Percentiles rank a stretch among this genome's conserved stretches.
These are phyloP conservation scores for Exophiala sp. DNA, from an alignment of 2,329 filamentous ascomycete genomes.

Conservation along the genomic window DNA sequence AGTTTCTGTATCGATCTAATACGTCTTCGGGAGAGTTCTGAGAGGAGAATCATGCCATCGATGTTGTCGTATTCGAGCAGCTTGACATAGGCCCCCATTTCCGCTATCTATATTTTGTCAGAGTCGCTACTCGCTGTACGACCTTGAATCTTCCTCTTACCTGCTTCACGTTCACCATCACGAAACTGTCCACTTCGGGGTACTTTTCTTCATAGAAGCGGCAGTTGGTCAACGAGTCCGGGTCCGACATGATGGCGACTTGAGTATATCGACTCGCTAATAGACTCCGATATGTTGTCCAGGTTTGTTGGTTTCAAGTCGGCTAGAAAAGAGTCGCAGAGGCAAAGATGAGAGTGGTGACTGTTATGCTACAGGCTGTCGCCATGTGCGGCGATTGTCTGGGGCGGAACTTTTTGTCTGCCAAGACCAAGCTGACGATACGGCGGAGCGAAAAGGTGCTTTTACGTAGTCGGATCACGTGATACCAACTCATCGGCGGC, in stretches of 20 bases:
- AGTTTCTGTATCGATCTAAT: slow-evolving; percentile 99
- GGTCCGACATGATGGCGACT: slow-evolving; percentile 27
- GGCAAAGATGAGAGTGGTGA: slow-evolving; percentile 24
- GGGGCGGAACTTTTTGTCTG: slow-evolving; percentile 7
- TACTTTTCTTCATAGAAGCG: slow-evolving; percentile 98
- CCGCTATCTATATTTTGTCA: slow-evolving; percentile 65
- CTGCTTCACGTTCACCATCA: slow-evolving; percentile 99
- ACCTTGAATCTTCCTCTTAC: slow-evolving; percentile 41
- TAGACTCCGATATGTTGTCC: not conserved
- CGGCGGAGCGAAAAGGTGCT: not conserved
- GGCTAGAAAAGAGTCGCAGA: slow-evolving; percentile 60
- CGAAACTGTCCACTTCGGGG: slow-evolving; percentile 97
- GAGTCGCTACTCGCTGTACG: slow-evolving; percentile 9
- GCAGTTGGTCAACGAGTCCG: slow-evolving; percentile 81
- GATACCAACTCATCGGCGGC: not conserved
- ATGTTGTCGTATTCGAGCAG: slow-evolving; percentile 99
- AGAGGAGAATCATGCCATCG: slow-evolving; percentile 98
- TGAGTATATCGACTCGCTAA: not conserved
- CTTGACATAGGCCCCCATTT: slow-evolving; percentile 99
- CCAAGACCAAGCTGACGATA: not conserved
- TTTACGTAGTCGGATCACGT: not conserved
- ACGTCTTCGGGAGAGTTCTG: slow-evolving; percentile 93
- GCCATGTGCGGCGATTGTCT: slow-evolving; percentile 8
- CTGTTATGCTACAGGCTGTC: not conserved
- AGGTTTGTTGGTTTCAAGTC: too few relatives aligned